Conservation (phyloP, 306 rosid species). For the Prosopis cineraria region DNA sequence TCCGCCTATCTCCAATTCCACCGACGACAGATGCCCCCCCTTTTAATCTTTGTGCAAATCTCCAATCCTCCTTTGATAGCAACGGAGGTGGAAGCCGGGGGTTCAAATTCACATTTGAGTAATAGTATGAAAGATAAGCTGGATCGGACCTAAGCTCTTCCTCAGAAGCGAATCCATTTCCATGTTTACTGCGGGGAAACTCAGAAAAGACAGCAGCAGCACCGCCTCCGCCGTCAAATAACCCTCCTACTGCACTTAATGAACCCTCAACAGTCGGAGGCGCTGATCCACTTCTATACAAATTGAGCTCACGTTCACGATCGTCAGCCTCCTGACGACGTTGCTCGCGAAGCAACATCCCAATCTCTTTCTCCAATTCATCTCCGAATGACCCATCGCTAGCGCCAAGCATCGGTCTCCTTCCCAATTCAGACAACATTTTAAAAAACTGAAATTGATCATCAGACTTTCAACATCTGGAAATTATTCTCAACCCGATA, state of each 20-base stretch:
- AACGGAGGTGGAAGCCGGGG: constrained; percentile 89
- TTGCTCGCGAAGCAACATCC: constrained; percentile 81
- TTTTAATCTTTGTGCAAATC: constrained; percentile 62
- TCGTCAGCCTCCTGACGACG: constrained; percentile 76
- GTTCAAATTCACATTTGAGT: constrained; percentile 81
- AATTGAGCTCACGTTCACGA: constrained; percentile 68
- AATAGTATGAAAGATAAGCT: constrained; percentile 73
- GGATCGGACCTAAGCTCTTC: constrained; percentile 97
- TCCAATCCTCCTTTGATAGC: constrained; percentile 90
- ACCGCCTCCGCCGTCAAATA: constrained; percentile 49
- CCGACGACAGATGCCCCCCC: constrained; percentile 45
- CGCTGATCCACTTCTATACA: constrained; percentile 90
- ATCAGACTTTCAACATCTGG: constrained; percentile 14
- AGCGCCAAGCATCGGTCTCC: constrained; percentile 73
- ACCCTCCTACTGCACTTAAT: constrained; percentile 75
- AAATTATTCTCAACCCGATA: constrained; percentile 28
- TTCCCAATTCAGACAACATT: constrained; percentile 85
- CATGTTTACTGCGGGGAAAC: constrained; percentile 53
- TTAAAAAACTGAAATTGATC: constrained; percentile 38
- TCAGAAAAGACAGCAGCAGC: constrained; percentile 40
- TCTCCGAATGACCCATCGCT: constrained; percentile 87
- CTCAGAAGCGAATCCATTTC: constrained; percentile 70
- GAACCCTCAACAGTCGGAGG: constrained; percentile 95
- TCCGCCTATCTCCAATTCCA: constrained; percentile 90
- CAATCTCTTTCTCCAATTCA: constrained; percentile 86